Base-by-base conservation (phyloP, 176 grass and related monocot species). In the Hordeum marinum region DNA sequence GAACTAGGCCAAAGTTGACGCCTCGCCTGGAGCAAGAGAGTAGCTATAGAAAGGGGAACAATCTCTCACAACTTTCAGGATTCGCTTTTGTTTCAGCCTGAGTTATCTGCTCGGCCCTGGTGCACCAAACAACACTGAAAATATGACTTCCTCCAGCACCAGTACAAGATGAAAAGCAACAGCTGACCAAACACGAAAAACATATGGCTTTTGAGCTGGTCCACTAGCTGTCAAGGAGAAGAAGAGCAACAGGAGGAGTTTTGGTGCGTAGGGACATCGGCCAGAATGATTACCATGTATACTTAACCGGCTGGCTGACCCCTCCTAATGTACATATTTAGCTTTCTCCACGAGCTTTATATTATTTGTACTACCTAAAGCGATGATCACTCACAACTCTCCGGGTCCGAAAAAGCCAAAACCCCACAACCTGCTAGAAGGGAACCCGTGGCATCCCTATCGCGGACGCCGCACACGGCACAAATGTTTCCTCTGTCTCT, bases 181-280 rank as follows among this genome's bases (percentile, higher is more conserved):
- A 26, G 17, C 80, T 80, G 46, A 90, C 80, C 84, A 59, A 39
- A 90, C 80, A 25, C 64, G 59, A 79, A 77, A 86, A 73, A 3
- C 20, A 78, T 65, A 5, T 78, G 2, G 7, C 45, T 65, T 78
- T 26, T 23, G 50, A 55, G 72, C 64, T 43, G 42, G 42, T 24
- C 52, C 71, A 36, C 62, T 68, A 57, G 37, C 46, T 57, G 75
- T 39, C 58, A 24, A 60, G 36, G 8, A 78, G 67, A 82, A 24
- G 21, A 77, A 17, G 7, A 37, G 18, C n/a, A n/a, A n/a, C n/a
- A n/a, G n/a, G 71, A 7, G 0, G 18, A 41, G 36, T 70, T 43
- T 64, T 54, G 61, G 63, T 63, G 72, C 79, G 55, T 55, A 64
- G 64, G 55, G 78, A 55, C 78, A 85, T 72, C 57, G 11, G 26